Percentiles rank a stretch among this genome's conserved stretches.
These are phyloP conservation scores for Picea abies DNA, from an alignment of 83 land plant genomes.

Conservation along the genomic window DNA sequence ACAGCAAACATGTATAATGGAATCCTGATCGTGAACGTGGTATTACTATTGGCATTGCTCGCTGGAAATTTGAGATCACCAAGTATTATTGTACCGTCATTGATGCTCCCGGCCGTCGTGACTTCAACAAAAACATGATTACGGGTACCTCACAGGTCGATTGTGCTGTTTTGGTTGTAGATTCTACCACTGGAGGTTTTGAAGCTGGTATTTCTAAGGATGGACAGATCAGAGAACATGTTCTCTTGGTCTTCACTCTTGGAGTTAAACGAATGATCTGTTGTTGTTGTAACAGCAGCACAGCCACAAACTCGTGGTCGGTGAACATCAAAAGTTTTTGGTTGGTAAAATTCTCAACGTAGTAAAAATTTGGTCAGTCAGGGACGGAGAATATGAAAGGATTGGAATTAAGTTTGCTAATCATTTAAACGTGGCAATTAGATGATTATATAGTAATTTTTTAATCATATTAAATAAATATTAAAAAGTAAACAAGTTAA, in stretches of 20 bases:
- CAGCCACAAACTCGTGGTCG: too few species aligned
- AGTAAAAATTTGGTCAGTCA: too few species aligned
- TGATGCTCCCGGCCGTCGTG: slow-evolving; percentile 74
- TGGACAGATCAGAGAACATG: slow-evolving; percentile 82
- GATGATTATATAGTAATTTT: too few species aligned
- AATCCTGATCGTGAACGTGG: slow-evolving; percentile 36
- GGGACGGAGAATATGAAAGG: slow-evolving; percentile 22
- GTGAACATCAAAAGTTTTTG: too few species aligned
- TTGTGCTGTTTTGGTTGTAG: slow-evolving; percentile 70
- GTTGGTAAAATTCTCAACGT: too few species aligned
- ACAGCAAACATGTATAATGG: too few species aligned
- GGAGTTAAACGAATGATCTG: slow-evolving; percentile 80
- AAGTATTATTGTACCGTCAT: too few species aligned
- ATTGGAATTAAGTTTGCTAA: not conserved
- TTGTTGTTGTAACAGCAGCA: slow-evolving; percentile 29
- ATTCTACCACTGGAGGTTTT: slow-evolving; percentile 81
- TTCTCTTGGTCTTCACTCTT: slow-evolving; percentile 67
- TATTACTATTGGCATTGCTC: slow-evolving; percentile 50
- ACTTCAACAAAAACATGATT: slow-evolving; percentile 81
- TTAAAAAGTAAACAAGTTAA: too few species aligned
- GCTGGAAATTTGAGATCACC: slow-evolving; percentile 48
- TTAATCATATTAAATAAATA: too few species aligned
- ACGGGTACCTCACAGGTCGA: slow-evolving; percentile 76
- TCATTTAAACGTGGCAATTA: too few species aligned
- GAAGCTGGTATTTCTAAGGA: slow-evolving; percentile 81